phyloP scores from a whole-genome alignment of 2,329 filamentous ascomycete genomes.

The Harringtonia aguacate region DNA sequence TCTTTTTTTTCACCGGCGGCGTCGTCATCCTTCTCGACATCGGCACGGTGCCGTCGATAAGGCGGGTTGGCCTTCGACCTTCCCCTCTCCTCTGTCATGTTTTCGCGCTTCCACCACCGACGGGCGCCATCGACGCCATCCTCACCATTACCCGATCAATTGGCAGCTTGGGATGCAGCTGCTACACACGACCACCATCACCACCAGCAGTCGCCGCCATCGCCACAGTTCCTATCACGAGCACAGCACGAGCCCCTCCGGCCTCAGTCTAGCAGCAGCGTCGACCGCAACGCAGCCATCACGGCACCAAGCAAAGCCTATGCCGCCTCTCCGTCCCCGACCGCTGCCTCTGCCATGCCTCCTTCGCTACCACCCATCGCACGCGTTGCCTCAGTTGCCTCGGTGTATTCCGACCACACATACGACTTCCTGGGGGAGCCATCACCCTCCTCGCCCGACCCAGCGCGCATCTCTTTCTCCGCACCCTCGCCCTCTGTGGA shows the following conservation, averaged over 20 bases:
- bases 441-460: slow-evolving; percentile 24
- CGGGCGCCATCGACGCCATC: slow-evolving; percentile 43
- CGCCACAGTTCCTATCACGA: no score
- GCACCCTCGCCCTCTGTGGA: slow-evolving; percentile 6
- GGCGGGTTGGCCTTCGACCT: not conserved
- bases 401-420: not conserved
- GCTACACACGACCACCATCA: slow-evolving; percentile 27
- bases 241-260: not conserved
- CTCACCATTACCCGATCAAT: slow-evolving; percentile 39
- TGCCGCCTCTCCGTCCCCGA: slow-evolving; percentile 14
- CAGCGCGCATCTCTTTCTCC: slow-evolving; percentile 9
- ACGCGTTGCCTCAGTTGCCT: slow-evolving; percentile 21
- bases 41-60: not conserved
- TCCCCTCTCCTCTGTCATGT: slow-evolving; percentile 6
- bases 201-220: no score
- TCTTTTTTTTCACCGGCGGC: not conserved
- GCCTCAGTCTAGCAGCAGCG: slow-evolving; percentile 7
- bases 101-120: slow-evolving; percentile 48
- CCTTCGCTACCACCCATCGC: slow-evolving; percentile 41
- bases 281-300: not conserved
- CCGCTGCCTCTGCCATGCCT: slow-evolving; percentile 27
- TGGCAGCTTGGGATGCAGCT: slow-evolving; percentile 25
- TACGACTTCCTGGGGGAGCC: slow-evolving; percentile 14
- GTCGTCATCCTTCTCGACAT: not conserved
- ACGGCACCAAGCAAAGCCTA: not conserved